A percentile compares a stretch with the other conserved stretches of the same genome.
These are phyloP conservation scores for Kluyveromyces lactis DNA, from an alignment of 805 yeast species.

Conservation along the genomic window DNA sequence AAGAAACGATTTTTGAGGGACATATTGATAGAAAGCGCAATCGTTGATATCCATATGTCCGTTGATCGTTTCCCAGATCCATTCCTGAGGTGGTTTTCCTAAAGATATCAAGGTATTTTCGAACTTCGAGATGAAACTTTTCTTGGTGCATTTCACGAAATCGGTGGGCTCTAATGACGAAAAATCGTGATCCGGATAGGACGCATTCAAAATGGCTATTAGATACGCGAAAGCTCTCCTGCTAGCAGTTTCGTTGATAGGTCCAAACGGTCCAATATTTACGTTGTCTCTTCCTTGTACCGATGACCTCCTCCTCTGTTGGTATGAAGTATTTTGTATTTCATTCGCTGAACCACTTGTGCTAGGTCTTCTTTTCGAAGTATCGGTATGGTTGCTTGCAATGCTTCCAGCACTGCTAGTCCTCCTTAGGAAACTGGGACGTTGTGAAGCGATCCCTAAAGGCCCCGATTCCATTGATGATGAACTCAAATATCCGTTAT, in stretches of 20 bases:
- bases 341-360: background rate
- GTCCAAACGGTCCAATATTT: conserved; percentile 74
- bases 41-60: conserved; percentile 59
- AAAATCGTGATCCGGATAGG: conserved; percentile 95
- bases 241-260: conserved; percentile 75
- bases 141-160: conserved; percentile 45
- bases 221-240: conserved; percentile 85
- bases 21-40: conserved; percentile 57
- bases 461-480: conserved; percentile 22
- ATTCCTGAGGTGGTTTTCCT: conserved; percentile 48
- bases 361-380: background rate
- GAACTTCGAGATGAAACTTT: conserved; percentile 53
- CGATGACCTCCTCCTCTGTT: conserved; percentile 22
- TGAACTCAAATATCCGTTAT: conserved; percentile 23
- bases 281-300: conserved; percentile 21
- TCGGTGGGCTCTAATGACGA: conserved; percentile 74
- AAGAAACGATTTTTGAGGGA: conserved; percentile 30
- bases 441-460: background rate
- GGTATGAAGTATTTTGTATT: conserved; percentile 5
- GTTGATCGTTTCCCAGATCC: conserved; percentile 87
- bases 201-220: conserved; percentile 82
- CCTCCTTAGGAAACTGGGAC: conserved; percentile 13
- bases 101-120: conserved; percentile 68
- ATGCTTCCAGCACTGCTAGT: conserved; percentile 22
- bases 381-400: conserved; percentile 9